phyloP scores from a whole-genome alignment of 2,329 filamentous ascomycete species.

The Orbilia javanica region DNA sequence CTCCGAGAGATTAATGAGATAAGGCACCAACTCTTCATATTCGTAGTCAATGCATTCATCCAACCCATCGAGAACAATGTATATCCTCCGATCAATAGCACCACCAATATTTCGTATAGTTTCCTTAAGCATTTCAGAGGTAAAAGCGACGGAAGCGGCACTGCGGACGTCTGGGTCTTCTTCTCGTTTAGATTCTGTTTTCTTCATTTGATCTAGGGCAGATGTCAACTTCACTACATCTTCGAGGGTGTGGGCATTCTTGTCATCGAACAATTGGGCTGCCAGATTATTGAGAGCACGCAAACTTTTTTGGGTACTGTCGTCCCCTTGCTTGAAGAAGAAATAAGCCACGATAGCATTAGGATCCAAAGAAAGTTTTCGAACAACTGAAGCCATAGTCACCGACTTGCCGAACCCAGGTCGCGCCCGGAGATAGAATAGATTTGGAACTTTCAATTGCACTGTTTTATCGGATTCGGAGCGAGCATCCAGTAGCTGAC shows the following conservation, averaged over 20 bases:
- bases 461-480: background rate
- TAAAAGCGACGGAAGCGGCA: background rate
- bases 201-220: slow-evolving; percentile 21
- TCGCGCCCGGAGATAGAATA: slow-evolving; percentile 48
- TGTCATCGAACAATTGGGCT: slow-evolving; percentile 51
- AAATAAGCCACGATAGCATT: slow-evolving; percentile 39
- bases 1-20: slow-evolving; percentile 28
- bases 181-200: background rate
- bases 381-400: slow-evolving; percentile 34
- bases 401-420: slow-evolving; percentile 55
- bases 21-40: slow-evolving; percentile 16
- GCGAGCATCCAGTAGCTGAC: background rate
- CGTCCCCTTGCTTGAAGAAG: slow-evolving; percentile 57
- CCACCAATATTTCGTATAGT: slow-evolving; percentile 21
- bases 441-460: slow-evolving; percentile 5
- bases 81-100: slow-evolving; percentile 37
- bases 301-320: slow-evolving; percentile 29
- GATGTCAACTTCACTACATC: slow-evolving; percentile 33
- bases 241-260: slow-evolving; percentile 30
- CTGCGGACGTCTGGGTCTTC: background rate
- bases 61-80: slow-evolving; percentile 41
- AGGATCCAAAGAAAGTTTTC: slow-evolving; percentile 16
- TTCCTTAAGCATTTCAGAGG: slow-evolving; percentile 40
- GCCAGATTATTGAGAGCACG: slow-evolving; percentile 45
- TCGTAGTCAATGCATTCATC: slow-evolving; percentile 54